A percentile compares a stretch with the other conserved stretches of the same genome.
phyloP scores from a whole-genome alignment of 2,329 filamentous ascomycete species.

The Zarea fungicola region DNA sequence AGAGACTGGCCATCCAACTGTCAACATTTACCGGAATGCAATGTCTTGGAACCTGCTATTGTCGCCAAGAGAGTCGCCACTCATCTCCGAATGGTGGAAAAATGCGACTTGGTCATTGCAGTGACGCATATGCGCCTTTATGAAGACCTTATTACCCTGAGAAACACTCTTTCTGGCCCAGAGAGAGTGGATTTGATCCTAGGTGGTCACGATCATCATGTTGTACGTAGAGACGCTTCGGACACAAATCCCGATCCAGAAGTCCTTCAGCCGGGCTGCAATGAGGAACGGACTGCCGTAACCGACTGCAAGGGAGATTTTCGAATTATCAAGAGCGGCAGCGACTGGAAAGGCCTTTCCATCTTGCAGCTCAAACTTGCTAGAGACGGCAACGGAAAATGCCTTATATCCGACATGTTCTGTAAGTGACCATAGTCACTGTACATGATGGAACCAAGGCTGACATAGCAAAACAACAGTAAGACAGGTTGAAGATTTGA shows the following conservation, averaged over 20 bases:
- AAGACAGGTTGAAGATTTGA: neutral
- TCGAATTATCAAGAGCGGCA: conserved; percentile 16
- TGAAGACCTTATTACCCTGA: conserved; percentile 14
- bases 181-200: conserved; percentile 20
- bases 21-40: conserved; percentile 12
- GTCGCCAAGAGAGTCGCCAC: conserved; percentile 5
- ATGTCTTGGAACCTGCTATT: conserved; percentile 15
- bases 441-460: too few relatives aligned
- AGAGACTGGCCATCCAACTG: conserved; percentile 17
- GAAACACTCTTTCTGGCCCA: conserved; percentile 14
- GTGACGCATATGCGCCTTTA: conserved; percentile 22
- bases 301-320: neutral
- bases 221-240: conserved; percentile 17
- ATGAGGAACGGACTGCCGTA: neutral
- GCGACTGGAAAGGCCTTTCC: conserved; percentile 13
- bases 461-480: too few relatives aligned
- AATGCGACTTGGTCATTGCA: conserved; percentile 22
- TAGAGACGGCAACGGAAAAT: neutral
- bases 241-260: conserved; percentile 16
- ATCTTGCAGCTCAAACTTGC: conserved; percentile 5
- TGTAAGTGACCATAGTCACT: neutral
- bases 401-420: neutral
- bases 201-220: conserved; percentile 22
- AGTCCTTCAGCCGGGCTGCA: conserved; percentile 14
- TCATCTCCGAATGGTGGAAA: conserved; percentile 13